phyloP scores from a whole-genome alignment of 2,329 filamentous ascomycete species.

The Ophiostoma pallidulum region DNA sequence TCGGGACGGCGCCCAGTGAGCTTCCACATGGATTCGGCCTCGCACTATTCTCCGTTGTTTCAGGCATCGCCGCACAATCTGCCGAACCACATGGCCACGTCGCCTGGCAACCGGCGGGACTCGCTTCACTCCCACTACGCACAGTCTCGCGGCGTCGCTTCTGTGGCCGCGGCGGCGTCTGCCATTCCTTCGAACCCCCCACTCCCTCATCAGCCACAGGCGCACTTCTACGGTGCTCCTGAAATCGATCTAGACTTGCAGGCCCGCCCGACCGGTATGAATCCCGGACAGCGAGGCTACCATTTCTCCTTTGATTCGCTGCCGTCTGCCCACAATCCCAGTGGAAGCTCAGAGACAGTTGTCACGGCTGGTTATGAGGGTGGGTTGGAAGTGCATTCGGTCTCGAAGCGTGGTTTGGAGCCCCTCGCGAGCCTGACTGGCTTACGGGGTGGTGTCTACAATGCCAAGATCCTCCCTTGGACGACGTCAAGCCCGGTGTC shows the following conservation, averaged over 20 bases:
- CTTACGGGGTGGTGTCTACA: conserved; percentile 67
- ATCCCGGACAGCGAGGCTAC: conserved; percentile 59
- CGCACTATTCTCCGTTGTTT: conserved; percentile 26
- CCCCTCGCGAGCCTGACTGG: conserved; percentile 63
- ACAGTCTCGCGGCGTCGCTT: conserved; percentile 31
- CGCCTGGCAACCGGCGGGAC: conserved; percentile 33
- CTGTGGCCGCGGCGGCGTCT: background rate
- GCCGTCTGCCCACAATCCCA: conserved; percentile 27
- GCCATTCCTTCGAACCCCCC: conserved; percentile 41
- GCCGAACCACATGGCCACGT: conserved; percentile 26
- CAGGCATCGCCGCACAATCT: conserved; percentile 27
- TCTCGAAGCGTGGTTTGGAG: conserved; percentile 63
- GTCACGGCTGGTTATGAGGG: conserved; percentile 73
- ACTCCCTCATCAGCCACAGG: conserved; percentile 63
- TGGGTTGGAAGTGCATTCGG: conserved; percentile 63
- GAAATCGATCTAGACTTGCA: conserved; percentile 56
- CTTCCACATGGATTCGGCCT: conserved; percentile 40
- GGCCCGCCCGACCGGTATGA: conserved; percentile 40
- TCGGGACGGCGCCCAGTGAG: conserved; percentile 39
- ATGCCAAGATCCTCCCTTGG: conserved; percentile 76
- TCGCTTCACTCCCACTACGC: conserved; percentile 44
- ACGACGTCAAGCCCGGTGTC: conserved; percentile 41
- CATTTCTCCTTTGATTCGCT: conserved; percentile 76
- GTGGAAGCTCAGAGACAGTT: conserved; percentile 47
- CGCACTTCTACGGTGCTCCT: conserved; percentile 67